A percentile compares a stretch with the other conserved stretches of the same genome.
phyloP scores from a whole-genome alignment of 768 basidiomycete species.

The Suillus bovinus region DNA sequence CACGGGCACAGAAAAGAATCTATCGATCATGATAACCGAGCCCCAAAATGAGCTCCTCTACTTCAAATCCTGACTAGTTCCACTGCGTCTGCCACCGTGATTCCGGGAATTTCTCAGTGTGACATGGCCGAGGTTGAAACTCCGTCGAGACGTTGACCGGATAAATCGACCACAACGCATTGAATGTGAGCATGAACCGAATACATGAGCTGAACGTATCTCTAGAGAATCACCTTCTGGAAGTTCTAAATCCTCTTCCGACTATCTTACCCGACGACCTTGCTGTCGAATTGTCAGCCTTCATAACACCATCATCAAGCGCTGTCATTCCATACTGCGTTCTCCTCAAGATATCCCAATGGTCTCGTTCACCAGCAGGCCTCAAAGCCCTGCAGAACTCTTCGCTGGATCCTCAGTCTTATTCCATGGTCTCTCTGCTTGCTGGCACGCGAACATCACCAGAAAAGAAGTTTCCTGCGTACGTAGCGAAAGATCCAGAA shows the following conservation, averaged over 20 bases:
- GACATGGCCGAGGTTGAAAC: too few species aligned
- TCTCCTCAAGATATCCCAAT: slow-evolving; percentile 61
- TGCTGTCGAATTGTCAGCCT: slow-evolving; percentile 40
- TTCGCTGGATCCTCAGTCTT: slow-evolving; percentile 52
- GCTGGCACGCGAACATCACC: slow-evolving; percentile 82
- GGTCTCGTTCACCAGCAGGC: slow-evolving; percentile 62
- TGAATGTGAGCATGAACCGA: not conserved
- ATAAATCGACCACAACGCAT: too few species aligned
- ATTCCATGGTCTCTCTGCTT: slow-evolving; percentile 72
- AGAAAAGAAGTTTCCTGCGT: slow-evolving; percentile 63
- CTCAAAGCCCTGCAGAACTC: slow-evolving; percentile 36
- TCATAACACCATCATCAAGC: slow-evolving; percentile 32
- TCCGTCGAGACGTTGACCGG: too few species aligned
- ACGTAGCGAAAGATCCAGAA: slow-evolving; percentile 47
- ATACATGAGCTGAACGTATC: slow-evolving; percentile 54
- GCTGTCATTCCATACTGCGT: slow-evolving; percentile 60
- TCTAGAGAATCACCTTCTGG: slow-evolving; percentile 62
- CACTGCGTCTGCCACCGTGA: too few species aligned
- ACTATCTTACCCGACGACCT: slow-evolving; percentile 47
- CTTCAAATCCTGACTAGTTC: too few species aligned
- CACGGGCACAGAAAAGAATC: too few species aligned
- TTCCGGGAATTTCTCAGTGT: too few species aligned
- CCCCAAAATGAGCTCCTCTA: too few species aligned
- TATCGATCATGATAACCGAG: too few species aligned
- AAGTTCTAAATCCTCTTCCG: slow-evolving; percentile 46